Conservation (phyloP, 1,284 basidiomycete genomes). For the Ceratobasidium sp. region DNA sequence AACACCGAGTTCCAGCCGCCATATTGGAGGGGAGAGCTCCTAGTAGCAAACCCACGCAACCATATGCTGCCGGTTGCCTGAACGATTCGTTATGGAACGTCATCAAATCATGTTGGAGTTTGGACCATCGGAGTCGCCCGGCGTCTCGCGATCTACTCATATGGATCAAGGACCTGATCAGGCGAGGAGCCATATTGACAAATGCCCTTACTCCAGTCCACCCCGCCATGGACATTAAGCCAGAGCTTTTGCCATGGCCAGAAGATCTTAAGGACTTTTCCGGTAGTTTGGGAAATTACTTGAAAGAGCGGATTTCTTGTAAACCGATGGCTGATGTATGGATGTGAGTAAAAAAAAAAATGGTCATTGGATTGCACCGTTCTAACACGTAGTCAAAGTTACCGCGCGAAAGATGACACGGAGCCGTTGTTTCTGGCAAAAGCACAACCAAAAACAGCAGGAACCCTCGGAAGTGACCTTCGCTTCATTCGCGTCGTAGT, state of each 20-base stretch:
- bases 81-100: conserved; percentile 28
- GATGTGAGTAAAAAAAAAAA: conserved; percentile 8
- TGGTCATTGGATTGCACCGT: not conserved
- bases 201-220: conserved; percentile 5
- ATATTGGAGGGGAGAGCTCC: conserved; percentile 4
- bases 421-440: not conserved
- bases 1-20: not conserved
- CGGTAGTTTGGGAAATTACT: not conserved
- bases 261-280: not conserved
- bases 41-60: conserved; percentile 17
- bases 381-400: not conserved
- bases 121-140: not conserved
- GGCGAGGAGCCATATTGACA: not conserved
- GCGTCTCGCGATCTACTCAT: not conserved
- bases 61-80: conserved; percentile 28
- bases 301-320: not conserved
- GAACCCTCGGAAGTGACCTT: not conserved
- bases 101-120: conserved; percentile 12
- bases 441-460: not conserved
- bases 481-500: not conserved
- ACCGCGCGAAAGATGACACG: not conserved
- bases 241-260: not conserved
- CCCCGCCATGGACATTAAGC: not conserved
- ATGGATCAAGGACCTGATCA: conserved; percentile 8
- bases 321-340: conserved; percentile 3